These are phyloP conservation scores for Nakazawaea peltata DNA, from an alignment of 805 yeast species.

Conservation along the genomic window DNA sequence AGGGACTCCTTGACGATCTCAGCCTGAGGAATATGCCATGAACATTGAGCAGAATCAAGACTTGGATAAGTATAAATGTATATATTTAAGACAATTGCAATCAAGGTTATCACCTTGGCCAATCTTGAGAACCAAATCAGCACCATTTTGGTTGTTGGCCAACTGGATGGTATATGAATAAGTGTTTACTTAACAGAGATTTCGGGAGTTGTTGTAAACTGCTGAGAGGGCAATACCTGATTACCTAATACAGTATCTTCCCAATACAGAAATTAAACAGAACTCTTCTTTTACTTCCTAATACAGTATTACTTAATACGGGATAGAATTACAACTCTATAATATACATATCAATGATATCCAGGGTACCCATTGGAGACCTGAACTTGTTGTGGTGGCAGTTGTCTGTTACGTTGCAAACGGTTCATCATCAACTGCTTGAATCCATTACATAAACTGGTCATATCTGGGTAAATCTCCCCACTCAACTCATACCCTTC, in stretches of 20 bases:
- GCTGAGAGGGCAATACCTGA: no score
- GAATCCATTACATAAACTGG: constrained; percentile 88
- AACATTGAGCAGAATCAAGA: constrained; percentile 41
- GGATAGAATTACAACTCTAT: no score
- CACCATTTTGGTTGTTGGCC: constrained; percentile 1
- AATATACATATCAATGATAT: no score
- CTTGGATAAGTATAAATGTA: constrained; percentile 78
- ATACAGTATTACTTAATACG: no score
- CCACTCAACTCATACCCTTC: constrained; percentile 77
- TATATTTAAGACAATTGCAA: constrained; percentile 43
- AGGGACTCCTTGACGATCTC: constrained; percentile 15
- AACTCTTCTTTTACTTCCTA: no score
- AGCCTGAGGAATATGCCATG: constrained; percentile 40
- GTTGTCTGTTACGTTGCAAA: constrained; percentile 1
- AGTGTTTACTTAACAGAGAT: no score
- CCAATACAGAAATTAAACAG: no score
- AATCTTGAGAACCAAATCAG: not conserved
- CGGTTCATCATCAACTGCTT: constrained; percentile 43
- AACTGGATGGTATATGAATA: no score
- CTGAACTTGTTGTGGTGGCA: no score
- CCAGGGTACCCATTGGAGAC: no score
- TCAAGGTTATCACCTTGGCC: constrained; percentile 17
- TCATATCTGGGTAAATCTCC: constrained; percentile 84
- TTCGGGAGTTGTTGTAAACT: no score
- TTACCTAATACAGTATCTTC: no score